A percentile compares a stretch with the other conserved stretches of the same genome.
phyloP scores from a whole-genome alignment of 1,139 yeast species.

The Nakaseomyces glabratus region DNA sequence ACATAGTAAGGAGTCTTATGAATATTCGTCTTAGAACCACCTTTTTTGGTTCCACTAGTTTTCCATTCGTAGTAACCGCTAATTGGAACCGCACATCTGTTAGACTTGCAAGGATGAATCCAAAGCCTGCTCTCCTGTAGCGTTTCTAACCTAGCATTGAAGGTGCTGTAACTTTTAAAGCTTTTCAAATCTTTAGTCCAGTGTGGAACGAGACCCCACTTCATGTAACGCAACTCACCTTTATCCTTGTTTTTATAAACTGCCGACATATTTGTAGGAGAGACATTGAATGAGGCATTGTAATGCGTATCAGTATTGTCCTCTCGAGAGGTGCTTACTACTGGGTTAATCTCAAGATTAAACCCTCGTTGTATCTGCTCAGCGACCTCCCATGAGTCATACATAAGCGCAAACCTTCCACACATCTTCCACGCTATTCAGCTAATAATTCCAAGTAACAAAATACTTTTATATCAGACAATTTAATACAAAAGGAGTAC shows the following conservation, averaged over 20 bases:
- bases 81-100: constrained; percentile 61
- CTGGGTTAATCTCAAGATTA: constrained; percentile 8
- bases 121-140: constrained; percentile 42
- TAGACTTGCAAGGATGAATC: constrained; percentile 30
- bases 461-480: neutral
- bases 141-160: constrained; percentile 60
- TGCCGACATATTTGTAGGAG: constrained; percentile 44
- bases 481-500: too few relatives aligned
- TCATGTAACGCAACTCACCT: constrained; percentile 37
- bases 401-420: constrained; percentile 40
- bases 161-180: constrained; percentile 36
- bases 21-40: neutral
- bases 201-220: constrained; percentile 53
- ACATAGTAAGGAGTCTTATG: constrained; percentile 56
- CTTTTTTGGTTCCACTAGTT: constrained; percentile 24
- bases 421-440: constrained; percentile 39
- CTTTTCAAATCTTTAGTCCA: constrained; percentile 38
- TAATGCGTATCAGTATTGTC: neutral
- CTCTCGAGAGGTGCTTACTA: neutral
- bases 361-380: constrained; percentile 5
- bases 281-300: constrained; percentile 37
- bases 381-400: constrained; percentile 9
- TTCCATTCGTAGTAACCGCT: constrained; percentile 85
- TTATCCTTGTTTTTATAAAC: constrained; percentile 31
- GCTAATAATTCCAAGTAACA: constrained; percentile 3